Conservation (phyloP, 1,284 basidiomycete genomes). For the Cryptococcus floricola region DNA sequence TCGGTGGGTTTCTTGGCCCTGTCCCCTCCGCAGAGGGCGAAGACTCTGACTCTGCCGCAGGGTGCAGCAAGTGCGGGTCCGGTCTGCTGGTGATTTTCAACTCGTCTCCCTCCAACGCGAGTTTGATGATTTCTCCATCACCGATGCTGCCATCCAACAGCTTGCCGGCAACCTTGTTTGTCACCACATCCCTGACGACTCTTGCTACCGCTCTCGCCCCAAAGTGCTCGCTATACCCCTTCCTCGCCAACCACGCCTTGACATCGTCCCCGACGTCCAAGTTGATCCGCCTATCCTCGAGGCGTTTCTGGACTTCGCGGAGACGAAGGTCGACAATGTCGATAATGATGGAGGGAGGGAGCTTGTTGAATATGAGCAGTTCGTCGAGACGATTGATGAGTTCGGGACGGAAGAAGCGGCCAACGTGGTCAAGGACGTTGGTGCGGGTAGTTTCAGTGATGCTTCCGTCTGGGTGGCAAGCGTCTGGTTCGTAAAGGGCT, state of each 20-base stretch:
- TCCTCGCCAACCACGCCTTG: slow-evolving; percentile 66
- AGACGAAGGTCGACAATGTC: slow-evolving; percentile 74
- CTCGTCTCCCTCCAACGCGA: slow-evolving; percentile 54
- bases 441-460: slow-evolving; percentile 63
- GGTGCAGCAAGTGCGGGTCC: slow-evolving; percentile 11
- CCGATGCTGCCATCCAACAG: slow-evolving; percentile 69
- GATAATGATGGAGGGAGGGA: slow-evolving; percentile 67
- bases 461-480: slow-evolving; percentile 63
- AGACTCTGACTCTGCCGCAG: background rate
- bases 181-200: slow-evolving; percentile 70
- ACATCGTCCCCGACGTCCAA: slow-evolving; percentile 67
- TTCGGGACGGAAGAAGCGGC: slow-evolving; percentile 82
- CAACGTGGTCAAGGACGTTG: slow-evolving; percentile 70
- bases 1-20: too few species aligned
- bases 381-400: slow-evolving; percentile 84
- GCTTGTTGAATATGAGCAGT: slow-evolving; percentile 83
- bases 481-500: slow-evolving; percentile 67
- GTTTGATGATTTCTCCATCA: slow-evolving; percentile 62
- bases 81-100: slow-evolving; percentile 31
- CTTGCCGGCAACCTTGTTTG: slow-evolving; percentile 73
- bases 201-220: slow-evolving; percentile 78
- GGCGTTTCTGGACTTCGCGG: slow-evolving; percentile 64
- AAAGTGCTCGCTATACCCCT: slow-evolving; percentile 81
- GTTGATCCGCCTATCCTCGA: slow-evolving; percentile 64
- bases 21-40: background rate